Evolutionary conservation across 257 asterid genomes (phyloP).

Genomic region (Nicotiana obtusifolia): DNA sequence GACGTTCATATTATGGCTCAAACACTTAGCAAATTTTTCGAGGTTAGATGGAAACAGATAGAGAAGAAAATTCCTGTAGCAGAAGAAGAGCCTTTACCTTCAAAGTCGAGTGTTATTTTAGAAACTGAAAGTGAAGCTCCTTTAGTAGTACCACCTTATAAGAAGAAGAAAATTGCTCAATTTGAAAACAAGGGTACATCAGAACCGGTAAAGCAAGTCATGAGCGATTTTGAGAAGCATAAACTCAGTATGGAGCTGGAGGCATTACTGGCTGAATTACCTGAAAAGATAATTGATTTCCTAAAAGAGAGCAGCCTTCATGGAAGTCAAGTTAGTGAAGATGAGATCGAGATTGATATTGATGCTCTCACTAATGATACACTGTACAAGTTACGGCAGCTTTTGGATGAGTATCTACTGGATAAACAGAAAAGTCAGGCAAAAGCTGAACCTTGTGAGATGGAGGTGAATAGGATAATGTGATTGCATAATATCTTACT

Average conservation of each 20-base stretch:
- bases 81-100: conserved; percentile 1
- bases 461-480: conserved; percentile 42
- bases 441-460: conserved; percentile 33
- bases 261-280: conserved; percentile 50
- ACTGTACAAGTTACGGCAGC: conserved; percentile 57
- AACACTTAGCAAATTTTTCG: conserved; percentile 46
- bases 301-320: conserved; percentile 46
- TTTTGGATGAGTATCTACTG: conserved; percentile 48
- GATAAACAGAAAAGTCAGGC: conserved; percentile 48
- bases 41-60: conserved; percentile 65
- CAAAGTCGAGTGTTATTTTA: conserved; percentile 43
- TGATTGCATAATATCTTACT: background rate
- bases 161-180: conserved; percentile 35
- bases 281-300: conserved; percentile 64
- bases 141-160: conserved; percentile 40
- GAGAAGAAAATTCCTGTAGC: conserved; percentile 33
- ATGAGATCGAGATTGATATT: conserved; percentile 86
- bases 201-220: conserved; percentile 39
- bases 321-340: conserved; percentile 51
- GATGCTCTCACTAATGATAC: conserved; percentile 61
- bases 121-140: conserved; percentile 65
- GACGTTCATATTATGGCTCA: conserved; percentile 64
- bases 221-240: conserved; percentile 65
- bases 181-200: conserved; percentile 40
- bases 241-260: conserved; percentile 61